Conservation (phyloP, 768 basidiomycete genomes). For the Amanita inopinata region DNA sequence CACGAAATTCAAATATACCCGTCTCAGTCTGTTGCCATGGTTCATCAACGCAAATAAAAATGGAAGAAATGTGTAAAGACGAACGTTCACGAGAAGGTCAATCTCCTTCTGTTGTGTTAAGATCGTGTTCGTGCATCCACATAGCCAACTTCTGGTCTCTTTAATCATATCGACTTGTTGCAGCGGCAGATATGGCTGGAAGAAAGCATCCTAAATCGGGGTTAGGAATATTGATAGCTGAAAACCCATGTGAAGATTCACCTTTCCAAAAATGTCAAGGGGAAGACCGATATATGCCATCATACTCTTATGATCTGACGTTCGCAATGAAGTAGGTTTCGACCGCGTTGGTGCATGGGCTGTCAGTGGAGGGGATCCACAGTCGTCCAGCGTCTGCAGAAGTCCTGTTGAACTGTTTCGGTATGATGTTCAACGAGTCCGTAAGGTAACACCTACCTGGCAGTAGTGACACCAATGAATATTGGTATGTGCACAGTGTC, state of each 20-base stretch:
- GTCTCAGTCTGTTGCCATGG: slow-evolving; percentile 68
- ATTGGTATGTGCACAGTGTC: slow-evolving; percentile 92
- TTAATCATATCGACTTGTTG: slow-evolving; percentile 89
- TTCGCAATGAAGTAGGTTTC: slow-evolving; percentile 70
- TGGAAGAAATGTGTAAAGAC: slow-evolving; percentile 10
- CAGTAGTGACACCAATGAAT: slow-evolving; percentile 88
- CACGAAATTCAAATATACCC: slow-evolving; percentile 77
- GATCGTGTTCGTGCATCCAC: slow-evolving; percentile 93
- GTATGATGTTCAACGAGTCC: neutral
- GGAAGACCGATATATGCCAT: slow-evolving; percentile 91
- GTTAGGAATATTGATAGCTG: slow-evolving; percentile 5
- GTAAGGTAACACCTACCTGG: slow-evolving; percentile 50
- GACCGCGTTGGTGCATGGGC: slow-evolving; percentile 45
- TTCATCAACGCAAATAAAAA: neutral
- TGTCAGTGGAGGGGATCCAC: slow-evolving; percentile 79
- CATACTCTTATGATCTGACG: slow-evolving; percentile 87
- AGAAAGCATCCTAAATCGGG: slow-evolving; percentile 68
- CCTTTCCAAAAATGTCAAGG: slow-evolving; percentile 87
- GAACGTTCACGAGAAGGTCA: slow-evolving; percentile 83
- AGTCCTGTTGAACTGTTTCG: slow-evolving; percentile 45
- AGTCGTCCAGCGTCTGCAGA: slow-evolving; percentile 83
- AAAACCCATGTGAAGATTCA: slow-evolving; percentile 17
- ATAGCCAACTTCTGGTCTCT: slow-evolving; percentile 77
- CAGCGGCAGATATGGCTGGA: slow-evolving; percentile 94
- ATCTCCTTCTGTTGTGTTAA: slow-evolving; percentile 89